A percentile compares a stretch with the other conserved stretches of the same genome.
phyloP scores from a whole-genome alignment of 2,329 filamentous ascomycete genomes.

The Aureobasidium mangrovei region DNA sequence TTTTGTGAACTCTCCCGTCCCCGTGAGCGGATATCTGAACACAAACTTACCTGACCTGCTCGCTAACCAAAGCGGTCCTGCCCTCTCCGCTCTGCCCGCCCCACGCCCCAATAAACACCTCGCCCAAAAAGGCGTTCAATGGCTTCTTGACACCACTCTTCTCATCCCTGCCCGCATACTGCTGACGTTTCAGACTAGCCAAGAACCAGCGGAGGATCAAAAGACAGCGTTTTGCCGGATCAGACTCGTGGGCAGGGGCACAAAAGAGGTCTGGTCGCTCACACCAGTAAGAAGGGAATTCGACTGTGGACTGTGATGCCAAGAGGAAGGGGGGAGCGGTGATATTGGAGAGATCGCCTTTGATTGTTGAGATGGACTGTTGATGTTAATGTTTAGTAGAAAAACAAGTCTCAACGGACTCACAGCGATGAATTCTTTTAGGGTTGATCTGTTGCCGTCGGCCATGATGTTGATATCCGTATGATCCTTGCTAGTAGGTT shows the following conservation, averaged over 20 bases:
- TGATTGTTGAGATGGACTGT: conserved; percentile 37
- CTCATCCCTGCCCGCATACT: conserved; percentile 37
- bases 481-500: too few species aligned
- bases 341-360: conserved; percentile 39
- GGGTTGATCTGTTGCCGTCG: conserved; percentile 13
- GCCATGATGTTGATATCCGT: neutral
- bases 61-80: conserved; percentile 33
- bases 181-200: conserved; percentile 38
- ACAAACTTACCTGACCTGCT: conserved; percentile 31
- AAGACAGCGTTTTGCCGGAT: conserved; percentile 34
- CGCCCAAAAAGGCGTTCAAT: conserved; percentile 42
- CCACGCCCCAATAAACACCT: conserved; percentile 36
- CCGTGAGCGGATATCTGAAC: too few species aligned
- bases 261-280: conserved; percentile 39
- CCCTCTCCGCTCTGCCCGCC: conserved; percentile 24
- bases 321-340: conserved; percentile 40
- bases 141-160: conserved; percentile 42
- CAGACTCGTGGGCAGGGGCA: conserved; percentile 34
- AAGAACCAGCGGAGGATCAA: conserved; percentile 44
- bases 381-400: neutral
- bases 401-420: neutral
- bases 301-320: conserved; percentile 36
- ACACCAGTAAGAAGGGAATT: conserved; percentile 40
- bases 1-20: neutral
- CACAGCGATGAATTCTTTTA: conserved; percentile 26